Evolutionary conservation across 2,329 filamentous ascomycete species (phyloP).

Genomic region (Aspergillus pseudoviridinutans): DNA sequence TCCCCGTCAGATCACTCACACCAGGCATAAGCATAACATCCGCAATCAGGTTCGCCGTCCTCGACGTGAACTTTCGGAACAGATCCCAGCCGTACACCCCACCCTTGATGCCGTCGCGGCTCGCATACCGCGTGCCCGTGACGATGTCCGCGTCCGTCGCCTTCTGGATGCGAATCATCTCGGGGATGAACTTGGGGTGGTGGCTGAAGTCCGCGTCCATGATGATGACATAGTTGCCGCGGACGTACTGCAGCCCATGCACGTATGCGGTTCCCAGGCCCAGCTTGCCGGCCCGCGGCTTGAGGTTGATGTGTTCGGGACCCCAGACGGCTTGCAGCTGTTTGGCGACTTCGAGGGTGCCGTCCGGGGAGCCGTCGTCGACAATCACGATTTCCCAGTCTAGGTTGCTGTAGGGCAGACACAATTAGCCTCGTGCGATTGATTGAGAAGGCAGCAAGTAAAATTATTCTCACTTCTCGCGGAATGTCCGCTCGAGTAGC

Average conservation of each 20-base stretch:
- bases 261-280: conserved; percentile 97
- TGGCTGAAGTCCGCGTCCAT: conserved; percentile 99
- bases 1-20: conserved; percentile 92
- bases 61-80: conserved; percentile 69
- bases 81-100: conserved; percentile 97
- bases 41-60: conserved; percentile 87
- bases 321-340: conserved; percentile 86
- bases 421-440: not conserved
- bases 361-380: conserved; percentile 95
- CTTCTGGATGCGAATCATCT: conserved; percentile 83
- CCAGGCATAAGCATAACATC: conserved; percentile 90
- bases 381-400: conserved; percentile 98
- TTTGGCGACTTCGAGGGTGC: conserved; percentile 83
- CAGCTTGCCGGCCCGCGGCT: conserved; percentile 88
- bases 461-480: conserved; percentile 63
- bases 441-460: not conserved
- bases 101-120: conserved; percentile 56
- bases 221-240: conserved; percentile 96
- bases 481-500: conserved; percentile 90
- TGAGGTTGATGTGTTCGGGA: conserved; percentile 71
- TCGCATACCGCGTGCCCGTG: conserved; percentile 90
- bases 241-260: conserved; percentile 83
- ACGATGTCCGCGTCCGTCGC: conserved; percentile 87
- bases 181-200: conserved; percentile 97
- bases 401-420: conserved; percentile 62